phyloP scores from a whole-genome alignment of 768 basidiomycete species.

The Suillus weaverae region DNA sequence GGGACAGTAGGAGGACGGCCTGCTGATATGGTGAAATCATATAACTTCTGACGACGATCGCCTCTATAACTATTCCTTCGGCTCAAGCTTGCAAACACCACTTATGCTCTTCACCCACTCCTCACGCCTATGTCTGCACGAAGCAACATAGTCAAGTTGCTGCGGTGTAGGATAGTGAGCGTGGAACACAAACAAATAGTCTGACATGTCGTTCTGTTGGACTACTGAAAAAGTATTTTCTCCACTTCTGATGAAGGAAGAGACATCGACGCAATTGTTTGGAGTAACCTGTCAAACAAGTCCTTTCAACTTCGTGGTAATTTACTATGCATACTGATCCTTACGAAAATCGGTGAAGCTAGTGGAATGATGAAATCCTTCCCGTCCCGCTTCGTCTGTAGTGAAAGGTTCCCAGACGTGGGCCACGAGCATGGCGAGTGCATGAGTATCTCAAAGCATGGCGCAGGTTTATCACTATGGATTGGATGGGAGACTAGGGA shows the following conservation, averaged over 20 bases:
- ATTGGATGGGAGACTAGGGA: constrained; percentile 21
- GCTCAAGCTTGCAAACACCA: constrained; percentile 13
- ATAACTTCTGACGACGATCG: not conserved
- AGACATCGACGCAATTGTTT: constrained; percentile 54
- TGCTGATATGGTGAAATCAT: not conserved
- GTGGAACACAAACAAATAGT: constrained; percentile 46
- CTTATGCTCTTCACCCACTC: constrained; percentile 25
- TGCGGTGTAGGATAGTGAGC: constrained; percentile 48
- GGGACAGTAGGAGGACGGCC: no score
- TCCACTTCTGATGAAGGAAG: constrained; percentile 43
- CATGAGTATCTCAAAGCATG: constrained; percentile 18
- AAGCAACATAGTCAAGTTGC: constrained; percentile 37
- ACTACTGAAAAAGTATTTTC: constrained; percentile 43
- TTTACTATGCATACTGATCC: constrained; percentile 30
- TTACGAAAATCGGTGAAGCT: constrained; percentile 33
- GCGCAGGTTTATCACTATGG: constrained; percentile 14
- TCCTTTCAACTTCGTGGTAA: not conserved
- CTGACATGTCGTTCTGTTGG: constrained; percentile 44
- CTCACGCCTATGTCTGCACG: constrained; percentile 15
- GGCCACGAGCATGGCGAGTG: constrained; percentile 47
- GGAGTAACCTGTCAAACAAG: constrained; percentile 40
- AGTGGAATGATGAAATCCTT: constrained; percentile 19
- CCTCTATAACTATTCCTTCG: not conserved
- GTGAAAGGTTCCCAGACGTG: constrained; percentile 20
- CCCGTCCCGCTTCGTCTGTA: constrained; percentile 12